A percentile compares a stretch with the other conserved stretches of the same genome.
Conservation (phyloP, 2,329 filamentous ascomycete species). For the Cladophialophora bantiana region DNA sequence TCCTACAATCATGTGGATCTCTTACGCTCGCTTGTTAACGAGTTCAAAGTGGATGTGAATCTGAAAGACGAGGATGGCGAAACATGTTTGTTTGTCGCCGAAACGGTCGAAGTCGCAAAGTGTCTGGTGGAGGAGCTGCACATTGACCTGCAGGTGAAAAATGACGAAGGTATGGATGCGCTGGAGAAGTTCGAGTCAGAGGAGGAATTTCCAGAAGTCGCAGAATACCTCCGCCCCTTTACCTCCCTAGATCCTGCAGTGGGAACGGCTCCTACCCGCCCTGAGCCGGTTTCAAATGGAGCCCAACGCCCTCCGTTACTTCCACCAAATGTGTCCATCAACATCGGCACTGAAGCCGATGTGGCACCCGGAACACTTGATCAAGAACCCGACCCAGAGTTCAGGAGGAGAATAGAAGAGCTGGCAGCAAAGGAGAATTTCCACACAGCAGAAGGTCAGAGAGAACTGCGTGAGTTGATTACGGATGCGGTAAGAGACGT, state of each 20-base stretch:
- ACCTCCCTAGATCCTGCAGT: slow-evolving; percentile 45
- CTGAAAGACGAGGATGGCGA: slow-evolving; percentile 89
- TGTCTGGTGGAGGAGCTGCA: slow-evolving; percentile 83
- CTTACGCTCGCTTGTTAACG: slow-evolving; percentile 74
- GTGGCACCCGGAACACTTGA: slow-evolving; percentile 58
- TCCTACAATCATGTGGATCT: slow-evolving; percentile 90
- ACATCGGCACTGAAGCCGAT: slow-evolving; percentile 71
- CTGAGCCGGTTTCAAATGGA: slow-evolving; percentile 41
- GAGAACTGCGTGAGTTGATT: slow-evolving; percentile 77
- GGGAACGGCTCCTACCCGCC: slow-evolving; percentile 38
- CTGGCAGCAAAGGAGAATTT: slow-evolving; percentile 85
- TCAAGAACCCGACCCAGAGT: slow-evolving; percentile 72
- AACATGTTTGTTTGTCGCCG: slow-evolving; percentile 92
- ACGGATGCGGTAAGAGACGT: slow-evolving; percentile 78
- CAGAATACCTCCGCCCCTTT: slow-evolving; percentile 68
- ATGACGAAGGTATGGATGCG: slow-evolving; percentile 79
- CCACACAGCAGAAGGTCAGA: slow-evolving; percentile 78
- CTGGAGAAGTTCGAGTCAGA: slow-evolving; percentile 80
- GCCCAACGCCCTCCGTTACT: slow-evolving; percentile 65
- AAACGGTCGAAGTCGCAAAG: slow-evolving; percentile 78
- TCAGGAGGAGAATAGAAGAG: slow-evolving; percentile 86
- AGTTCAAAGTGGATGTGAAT: slow-evolving; percentile 80
- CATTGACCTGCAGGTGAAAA: slow-evolving; percentile 69
- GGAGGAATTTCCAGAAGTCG: slow-evolving; percentile 77
- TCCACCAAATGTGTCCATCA: slow-evolving; percentile 78